phyloP scores from a whole-genome alignment of 768 basidiomycete genomes.

The Obba rivulosa region DNA sequence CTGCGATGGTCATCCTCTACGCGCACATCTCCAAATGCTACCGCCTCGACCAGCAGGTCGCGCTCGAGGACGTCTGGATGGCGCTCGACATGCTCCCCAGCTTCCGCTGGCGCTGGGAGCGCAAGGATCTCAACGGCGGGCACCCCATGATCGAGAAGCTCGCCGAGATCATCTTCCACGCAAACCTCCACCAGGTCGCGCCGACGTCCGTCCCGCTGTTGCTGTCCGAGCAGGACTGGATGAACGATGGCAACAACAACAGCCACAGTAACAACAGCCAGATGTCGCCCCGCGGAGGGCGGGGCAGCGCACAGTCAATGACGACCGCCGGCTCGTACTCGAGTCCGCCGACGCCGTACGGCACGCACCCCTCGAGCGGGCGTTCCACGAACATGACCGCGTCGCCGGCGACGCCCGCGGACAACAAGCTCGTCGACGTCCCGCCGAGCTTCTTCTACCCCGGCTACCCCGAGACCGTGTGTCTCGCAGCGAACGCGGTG shows the following conservation, averaged over 20 bases:
- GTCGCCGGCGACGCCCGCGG: conserved; percentile 9
- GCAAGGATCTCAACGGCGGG: conserved; percentile 72
- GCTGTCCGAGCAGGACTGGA: conserved; percentile 40
- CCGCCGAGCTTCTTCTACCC: conserved; percentile 72
- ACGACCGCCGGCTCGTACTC: conserved; percentile 17
- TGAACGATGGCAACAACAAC: conserved; percentile 20
- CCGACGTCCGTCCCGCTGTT: conserved; percentile 31
- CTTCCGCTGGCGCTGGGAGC: conserved; percentile 90
- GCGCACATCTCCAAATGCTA: conserved; percentile 81
- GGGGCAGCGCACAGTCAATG: conserved; percentile 3
- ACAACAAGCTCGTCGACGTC: conserved; percentile 51
- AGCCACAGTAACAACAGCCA: conserved; percentile 34
- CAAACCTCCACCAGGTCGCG: conserved; percentile 59
- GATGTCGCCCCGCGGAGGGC: conserved; percentile 10
- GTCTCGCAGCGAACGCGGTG: conserved; percentile 13
- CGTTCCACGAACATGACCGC: conserved; percentile 5
- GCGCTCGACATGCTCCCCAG: conserved; percentile 85
- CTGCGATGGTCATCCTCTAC: conserved; percentile 87
- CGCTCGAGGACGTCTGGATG: conserved; percentile 79
- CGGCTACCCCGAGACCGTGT: conserved; percentile 58
- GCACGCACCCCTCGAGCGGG: conserved; percentile 23
- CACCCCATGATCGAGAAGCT: conserved; percentile 80
- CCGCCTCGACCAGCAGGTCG: conserved; percentile 54
- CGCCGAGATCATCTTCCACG: conserved; percentile 73
- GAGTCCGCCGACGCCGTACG: conserved; percentile 21